A percentile compares a stretch with the other conserved stretches of the same genome.
These are phyloP conservation scores for Globisporangium parvum DNA, from an alignment of 352 stramenopile species.

Conservation along the genomic window DNA sequence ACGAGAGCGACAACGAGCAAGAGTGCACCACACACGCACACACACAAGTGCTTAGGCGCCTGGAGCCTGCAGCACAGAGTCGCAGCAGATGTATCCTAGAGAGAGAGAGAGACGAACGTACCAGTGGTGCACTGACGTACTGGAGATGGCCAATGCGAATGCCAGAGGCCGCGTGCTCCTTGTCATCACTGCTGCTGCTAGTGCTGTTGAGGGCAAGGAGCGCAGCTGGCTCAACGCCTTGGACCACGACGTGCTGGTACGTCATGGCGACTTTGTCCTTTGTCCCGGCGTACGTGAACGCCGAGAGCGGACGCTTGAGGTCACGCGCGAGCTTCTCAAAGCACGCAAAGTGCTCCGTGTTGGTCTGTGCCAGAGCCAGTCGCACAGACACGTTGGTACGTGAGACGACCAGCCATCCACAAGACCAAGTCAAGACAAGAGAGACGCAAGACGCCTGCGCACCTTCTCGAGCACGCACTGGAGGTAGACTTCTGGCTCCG, in stretches of 20 bases:
- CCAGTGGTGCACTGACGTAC: constrained; percentile 45
- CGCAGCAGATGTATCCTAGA: background rate
- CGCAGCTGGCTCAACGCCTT: constrained; percentile 32
- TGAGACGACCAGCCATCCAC: background rate
- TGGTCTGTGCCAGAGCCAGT: constrained; percentile 24
- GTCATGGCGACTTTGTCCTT: constrained; percentile 78
- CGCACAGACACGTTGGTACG: no score
- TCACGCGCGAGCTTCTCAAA: constrained; percentile 47
- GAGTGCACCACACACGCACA: no score
- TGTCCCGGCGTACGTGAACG: constrained; percentile 60
- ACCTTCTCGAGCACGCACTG: constrained; percentile 73
- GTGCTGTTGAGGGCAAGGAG: constrained; percentile 33
- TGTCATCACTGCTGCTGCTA: constrained; percentile 1
- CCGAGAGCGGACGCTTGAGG: constrained; percentile 38
- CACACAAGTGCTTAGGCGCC: background rate
- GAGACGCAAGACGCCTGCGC: background rate
- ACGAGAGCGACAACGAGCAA: background rate
- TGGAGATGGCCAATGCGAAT: constrained; percentile 45
- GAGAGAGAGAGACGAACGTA: constrained; percentile 8
- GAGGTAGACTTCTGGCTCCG: constrained; percentile 38
- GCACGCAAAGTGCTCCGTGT: constrained; percentile 67
- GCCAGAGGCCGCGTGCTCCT: background rate
- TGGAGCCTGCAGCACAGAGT: background rate
- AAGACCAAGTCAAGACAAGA: background rate
- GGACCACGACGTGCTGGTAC: constrained; percentile 55